Percentiles rank a stretch among this genome's conserved stretches.
Evolutionary conservation across 148 eudicot species (phyloP).

Genomic region (Salicornia ramosissima): DNA sequence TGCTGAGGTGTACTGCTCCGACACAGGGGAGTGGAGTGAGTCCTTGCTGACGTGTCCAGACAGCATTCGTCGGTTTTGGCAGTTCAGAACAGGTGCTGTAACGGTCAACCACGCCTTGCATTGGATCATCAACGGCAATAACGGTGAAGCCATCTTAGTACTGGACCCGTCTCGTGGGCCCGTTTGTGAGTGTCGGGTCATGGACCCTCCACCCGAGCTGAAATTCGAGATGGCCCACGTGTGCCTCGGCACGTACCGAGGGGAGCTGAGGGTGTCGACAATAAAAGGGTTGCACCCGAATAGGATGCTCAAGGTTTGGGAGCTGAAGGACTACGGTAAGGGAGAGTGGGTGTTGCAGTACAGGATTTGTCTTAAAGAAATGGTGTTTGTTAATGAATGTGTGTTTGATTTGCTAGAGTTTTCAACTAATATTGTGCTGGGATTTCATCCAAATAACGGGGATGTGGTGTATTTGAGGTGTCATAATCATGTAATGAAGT

Average conservation of each 20-base stretch:
- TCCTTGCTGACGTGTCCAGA: neutral
- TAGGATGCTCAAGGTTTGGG: slow-evolving; percentile 14
- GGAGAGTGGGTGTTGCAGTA: slow-evolving; percentile 6
- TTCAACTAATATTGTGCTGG: slow-evolving; percentile 8
- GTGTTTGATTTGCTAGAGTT: slow-evolving; percentile 7
- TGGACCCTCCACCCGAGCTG: slow-evolving; percentile 12
- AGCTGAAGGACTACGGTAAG: slow-evolving; percentile 4
- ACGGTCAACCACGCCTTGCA: slow-evolving; percentile 10
- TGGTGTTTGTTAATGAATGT: slow-evolving; percentile 5
- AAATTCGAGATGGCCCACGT: slow-evolving; percentile 2
- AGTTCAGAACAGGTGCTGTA: slow-evolving; percentile 6
- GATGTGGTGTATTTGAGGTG: slow-evolving; percentile 20
- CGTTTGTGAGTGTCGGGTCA: slow-evolving; percentile 1
- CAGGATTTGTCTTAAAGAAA: slow-evolving; percentile 14
- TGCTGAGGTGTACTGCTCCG: slow-evolving; percentile 13
- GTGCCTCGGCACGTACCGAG: slow-evolving; percentile 12
- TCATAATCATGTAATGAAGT: slow-evolving; percentile 10
- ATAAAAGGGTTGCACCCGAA: slow-evolving; percentile 14
- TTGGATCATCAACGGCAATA: slow-evolving; percentile 17
- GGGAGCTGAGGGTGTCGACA: slow-evolving; percentile 12
- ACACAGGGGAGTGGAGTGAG: slow-evolving; percentile 23
- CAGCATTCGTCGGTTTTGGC: slow-evolving; percentile 7
- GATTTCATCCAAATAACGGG: slow-evolving; percentile 11
- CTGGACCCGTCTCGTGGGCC: slow-evolving; percentile 11
- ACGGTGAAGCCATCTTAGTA: slow-evolving; percentile 8